phyloP scores from a whole-genome alignment of 2,329 filamentous ascomycete genomes.

The Curvularia eragrostidis region DNA sequence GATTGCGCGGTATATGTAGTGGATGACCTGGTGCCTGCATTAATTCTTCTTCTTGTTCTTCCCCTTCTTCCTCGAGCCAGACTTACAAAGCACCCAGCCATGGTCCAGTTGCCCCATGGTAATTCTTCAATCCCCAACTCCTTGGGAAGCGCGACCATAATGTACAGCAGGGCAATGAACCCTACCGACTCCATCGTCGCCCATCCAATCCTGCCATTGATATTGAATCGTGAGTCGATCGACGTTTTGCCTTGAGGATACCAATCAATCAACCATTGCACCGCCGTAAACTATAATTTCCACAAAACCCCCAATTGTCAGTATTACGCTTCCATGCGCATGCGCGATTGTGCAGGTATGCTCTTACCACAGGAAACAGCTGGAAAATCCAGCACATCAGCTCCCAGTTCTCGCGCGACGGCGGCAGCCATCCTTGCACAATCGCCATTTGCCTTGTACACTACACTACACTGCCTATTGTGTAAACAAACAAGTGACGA shows the following conservation, averaged over 20 bases:
- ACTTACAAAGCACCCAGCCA: constrained; percentile 70
- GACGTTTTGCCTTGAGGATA: constrained; percentile 96
- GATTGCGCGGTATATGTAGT: constrained; percentile 90
- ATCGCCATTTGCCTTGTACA: constrained; percentile 53
- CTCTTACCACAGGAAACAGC: constrained; percentile 58
- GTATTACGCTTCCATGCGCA: neutral
- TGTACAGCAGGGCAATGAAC: constrained; percentile 78
- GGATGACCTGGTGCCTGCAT: constrained; percentile 65
- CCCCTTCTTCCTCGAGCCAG: neutral
- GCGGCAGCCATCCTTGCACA: constrained; percentile 55
- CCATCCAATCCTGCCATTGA: constrained; percentile 91
- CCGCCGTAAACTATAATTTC: constrained; percentile 65
- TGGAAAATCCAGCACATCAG: constrained; percentile 54
- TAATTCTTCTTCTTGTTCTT: constrained; percentile 8
- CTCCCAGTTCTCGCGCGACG: constrained; percentile 60
- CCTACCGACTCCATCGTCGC: constrained; percentile 85
- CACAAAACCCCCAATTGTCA: neutral
- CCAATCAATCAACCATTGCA: constrained; percentile 77
- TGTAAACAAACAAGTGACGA: neutral
- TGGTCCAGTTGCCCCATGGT: constrained; percentile 79
- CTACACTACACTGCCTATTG: too few species aligned
- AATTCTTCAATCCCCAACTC: constrained; percentile 64
- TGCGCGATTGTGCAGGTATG: neutral
- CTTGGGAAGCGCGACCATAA: constrained; percentile 71
- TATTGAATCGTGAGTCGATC: constrained; percentile 73